phyloP scores from a whole-genome alignment of 306 rosid genomes.

The Fragaria nilgerrensis region DNA sequence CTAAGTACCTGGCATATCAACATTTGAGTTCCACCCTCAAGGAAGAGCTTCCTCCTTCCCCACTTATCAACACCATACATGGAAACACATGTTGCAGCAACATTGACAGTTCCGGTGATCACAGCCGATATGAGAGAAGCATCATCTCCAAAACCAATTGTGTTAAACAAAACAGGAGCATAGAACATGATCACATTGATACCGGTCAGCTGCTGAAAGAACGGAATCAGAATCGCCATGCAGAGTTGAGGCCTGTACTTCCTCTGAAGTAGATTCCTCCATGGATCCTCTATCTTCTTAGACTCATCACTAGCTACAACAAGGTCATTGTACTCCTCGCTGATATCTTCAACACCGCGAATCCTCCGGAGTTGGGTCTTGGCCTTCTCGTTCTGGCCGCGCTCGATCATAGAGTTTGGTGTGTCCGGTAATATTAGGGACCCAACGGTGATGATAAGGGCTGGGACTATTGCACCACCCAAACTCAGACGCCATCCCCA shows the following conservation, averaged over 20 bases:
- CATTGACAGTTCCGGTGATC: slow-evolving; percentile 77
- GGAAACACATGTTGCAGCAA: slow-evolving; percentile 61
- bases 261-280: slow-evolving; percentile 57
- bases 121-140: slow-evolving; percentile 94
- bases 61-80: slow-evolving; percentile 84
- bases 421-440: slow-evolving; percentile 77
- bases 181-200: slow-evolving; percentile 94
- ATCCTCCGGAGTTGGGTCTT: slow-evolving; percentile 40
- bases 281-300: slow-evolving; percentile 58
- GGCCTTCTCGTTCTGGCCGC: slow-evolving; percentile 60
- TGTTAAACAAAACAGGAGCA: slow-evolving; percentile 71
- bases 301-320: slow-evolving; percentile 71
- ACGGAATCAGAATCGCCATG: slow-evolving; percentile 67
- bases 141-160: slow-evolving; percentile 64
- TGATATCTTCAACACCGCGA: slow-evolving; percentile 60
- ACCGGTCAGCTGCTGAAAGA: slow-evolving; percentile 86
- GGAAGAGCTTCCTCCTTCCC: slow-evolving; percentile 88
- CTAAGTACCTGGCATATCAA: slow-evolving; percentile 69
- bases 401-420: slow-evolving; percentile 85
- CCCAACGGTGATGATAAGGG: slow-evolving; percentile 63
- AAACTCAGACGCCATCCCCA: slow-evolving; percentile 99
- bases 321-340: slow-evolving; percentile 72
- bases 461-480: slow-evolving; percentile 91
- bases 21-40: slow-evolving; percentile 85
- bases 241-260: slow-evolving; percentile 80